Percentiles rank a stretch among this genome's conserved stretches.
These are phyloP conservation scores for Carex scoparia DNA, from an alignment of 176 grass and related monocot genomes.

Conservation along the genomic window DNA sequence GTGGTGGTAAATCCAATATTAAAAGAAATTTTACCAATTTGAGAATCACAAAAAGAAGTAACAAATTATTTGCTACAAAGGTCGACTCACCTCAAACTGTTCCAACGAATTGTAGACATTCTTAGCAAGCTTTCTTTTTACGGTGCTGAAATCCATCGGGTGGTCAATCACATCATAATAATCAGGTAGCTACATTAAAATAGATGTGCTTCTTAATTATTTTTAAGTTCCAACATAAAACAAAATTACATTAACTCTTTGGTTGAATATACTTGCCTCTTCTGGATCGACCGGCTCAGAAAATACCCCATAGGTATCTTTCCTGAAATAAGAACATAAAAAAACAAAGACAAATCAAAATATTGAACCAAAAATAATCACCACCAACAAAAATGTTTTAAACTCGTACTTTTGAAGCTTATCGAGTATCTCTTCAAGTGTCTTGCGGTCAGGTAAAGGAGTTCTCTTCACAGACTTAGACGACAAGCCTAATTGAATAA, in stretches of 20 bases:
- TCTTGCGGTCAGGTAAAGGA: conserved; percentile 64
- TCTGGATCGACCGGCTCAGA: conserved; percentile 82
- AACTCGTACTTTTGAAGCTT: conserved; percentile 87
- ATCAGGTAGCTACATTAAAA: conserved; percentile 79
- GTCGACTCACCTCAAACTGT: conserved; percentile 75
- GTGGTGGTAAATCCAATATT: background rate
- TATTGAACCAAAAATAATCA: conserved; percentile 23
- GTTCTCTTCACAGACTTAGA: conserved; percentile 39
- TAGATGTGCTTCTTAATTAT: background rate
- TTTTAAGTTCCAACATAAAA: background rate
- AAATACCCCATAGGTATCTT: conserved; percentile 94
- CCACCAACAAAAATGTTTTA: conserved; percentile 3
- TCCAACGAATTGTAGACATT: conserved; percentile 78
- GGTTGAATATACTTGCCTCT: conserved; percentile 47
- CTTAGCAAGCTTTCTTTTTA: conserved; percentile 80
- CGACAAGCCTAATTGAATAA: conserved; percentile 9
- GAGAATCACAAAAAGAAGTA: background rate
- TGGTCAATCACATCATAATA: conserved; percentile 95
- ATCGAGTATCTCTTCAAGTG: conserved; percentile 77
- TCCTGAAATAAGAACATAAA: conserved; percentile 35
- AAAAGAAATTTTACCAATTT: background rate
- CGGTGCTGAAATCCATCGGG: conserved; percentile 91
- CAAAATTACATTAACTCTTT: background rate
- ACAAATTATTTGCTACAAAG: conserved; percentile 3
- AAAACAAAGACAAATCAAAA: conserved; percentile 17